Evolutionary conservation across 1,284 basidiomycete species (phyloP), one percentile per base, ranked within the genome.

Genomic region (Wallemia ichthyophaga): DNA sequence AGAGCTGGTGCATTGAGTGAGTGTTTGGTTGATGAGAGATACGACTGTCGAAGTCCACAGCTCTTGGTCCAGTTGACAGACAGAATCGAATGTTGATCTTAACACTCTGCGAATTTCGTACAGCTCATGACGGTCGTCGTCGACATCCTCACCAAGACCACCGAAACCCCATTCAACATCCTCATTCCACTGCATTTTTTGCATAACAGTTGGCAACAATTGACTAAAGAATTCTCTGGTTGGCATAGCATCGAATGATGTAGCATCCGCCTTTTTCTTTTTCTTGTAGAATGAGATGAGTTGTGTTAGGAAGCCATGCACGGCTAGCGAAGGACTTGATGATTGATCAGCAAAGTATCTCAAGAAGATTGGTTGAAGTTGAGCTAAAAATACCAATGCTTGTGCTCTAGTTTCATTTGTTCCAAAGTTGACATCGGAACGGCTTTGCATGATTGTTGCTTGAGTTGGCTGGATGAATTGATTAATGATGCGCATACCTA

Each of bases 271-370:
- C 70, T 84, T 86, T 64, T 81, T 78, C 60, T 71, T 72, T 59
- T 81, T 79, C 69, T 89, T 89, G 71, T 85, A 85, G 48, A 75
- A 76, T 54, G 76, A 72, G 53, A 96, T 76, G 56, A 92, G 73
- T 27, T 77, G 76, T 61, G 81, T 80, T 5, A 92, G 73, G 61
- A 92, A 73, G 9, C 83, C 80, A 65, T 89, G 85, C 27, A 94
- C 75, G 2, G 87, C 84, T 2, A 80, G 79, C 62, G 82, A 82
- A 2, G 85, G 85, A 65, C 89, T 85, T 62, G 88, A 84, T 64
- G 84, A 83, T 25, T 82, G 76, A 67, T 98, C 92, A 19, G 81
- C 81, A 68, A 98, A 75, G 72, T 96, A 94, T 25, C 80, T 81
- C 19, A 98, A 74, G 70, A 89, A 77, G 23, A 89, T 75, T 0